Base-by-base conservation (phyloP, 257 asterid species). In the Solanum dulcamara region DNA sequence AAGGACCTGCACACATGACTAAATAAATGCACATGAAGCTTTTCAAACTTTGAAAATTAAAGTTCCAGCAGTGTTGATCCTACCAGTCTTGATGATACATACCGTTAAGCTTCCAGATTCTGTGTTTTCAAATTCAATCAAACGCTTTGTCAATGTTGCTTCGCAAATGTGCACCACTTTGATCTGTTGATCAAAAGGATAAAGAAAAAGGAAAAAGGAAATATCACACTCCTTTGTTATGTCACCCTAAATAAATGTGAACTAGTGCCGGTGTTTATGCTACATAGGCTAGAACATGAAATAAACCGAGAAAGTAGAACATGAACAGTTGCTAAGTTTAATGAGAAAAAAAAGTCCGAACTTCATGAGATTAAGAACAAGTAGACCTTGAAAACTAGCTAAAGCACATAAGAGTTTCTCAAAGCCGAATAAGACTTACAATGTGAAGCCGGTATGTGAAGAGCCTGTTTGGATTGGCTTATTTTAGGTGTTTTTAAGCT, bases 111-210 rank as follows among this genome's bases (percentile, higher is more conserved):
- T 89, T 87, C 99, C 98, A 2, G 99, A 93, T 35, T 92, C 92
- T 1, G 98, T 94, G 85, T 93, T 92, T 91, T 94, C 98, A 80
- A 96, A 96, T 89, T 93, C 99, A 88, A 96, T 91, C 95, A 96
- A 89, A 75, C 98, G 92, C 90, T 93, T 93, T 32, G 95, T 93
- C 87, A 96, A 86, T 86, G 99, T 94, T 85, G 96, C 93, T 93
- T 94, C 98, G 86, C 98, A 93, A 57, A 96, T 85, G 85, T 92
- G 99, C 84, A 94, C 99, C 85, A 92, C 92, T 91, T 87, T 93
- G 86, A 94, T 90, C 99, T 96, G 86, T 68, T 67, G 35, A 67
- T 12, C 33, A 67, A 46, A 44, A 33, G 77, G 35, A 68, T 35
- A 17, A 17, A 67, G 26, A 67, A 33, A 33, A 67, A 26, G 40